Evolutionary conservation across 129 eudicot species (phyloP).

Genomic region (Calendula officinalis): DNA sequence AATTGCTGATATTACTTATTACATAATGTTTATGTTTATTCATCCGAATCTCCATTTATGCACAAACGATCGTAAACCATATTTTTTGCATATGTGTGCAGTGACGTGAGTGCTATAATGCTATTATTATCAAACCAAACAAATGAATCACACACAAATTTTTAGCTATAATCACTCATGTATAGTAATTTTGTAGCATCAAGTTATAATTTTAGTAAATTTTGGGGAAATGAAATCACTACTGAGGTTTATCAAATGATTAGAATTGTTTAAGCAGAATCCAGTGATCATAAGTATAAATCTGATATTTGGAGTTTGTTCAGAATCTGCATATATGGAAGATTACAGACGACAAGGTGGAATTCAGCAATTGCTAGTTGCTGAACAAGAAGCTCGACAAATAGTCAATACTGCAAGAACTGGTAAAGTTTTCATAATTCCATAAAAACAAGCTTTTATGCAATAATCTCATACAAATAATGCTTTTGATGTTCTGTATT

Average conservation of each 20-base stretch:
- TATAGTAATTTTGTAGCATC: no score
- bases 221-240: no score
- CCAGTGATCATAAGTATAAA: not conserved
- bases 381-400: conserved; percentile 49
- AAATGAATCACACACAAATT: not conserved
- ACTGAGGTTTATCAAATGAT: no score
- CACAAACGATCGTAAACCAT: no score
- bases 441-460: not conserved
- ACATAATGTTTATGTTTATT: no score
- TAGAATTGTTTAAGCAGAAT: no score
- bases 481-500: conserved; percentile 2
- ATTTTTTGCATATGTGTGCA: no score
- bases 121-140: not conserved
- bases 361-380: conserved; percentile 41
- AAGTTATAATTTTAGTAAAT: no score
- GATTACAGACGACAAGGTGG: conserved; percentile 45
- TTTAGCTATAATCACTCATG: not conserved
- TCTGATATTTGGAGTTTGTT: not conserved
- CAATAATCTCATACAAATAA: not conserved
- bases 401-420: conserved; percentile 41
- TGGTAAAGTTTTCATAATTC: conserved; percentile 21
- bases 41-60: no score
- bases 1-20: no score
- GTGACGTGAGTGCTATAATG: no score
- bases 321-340: conserved; percentile 30